phyloP scores from a whole-genome alignment of 805 yeast species.

The Cyberlindnera petersonii region DNA sequence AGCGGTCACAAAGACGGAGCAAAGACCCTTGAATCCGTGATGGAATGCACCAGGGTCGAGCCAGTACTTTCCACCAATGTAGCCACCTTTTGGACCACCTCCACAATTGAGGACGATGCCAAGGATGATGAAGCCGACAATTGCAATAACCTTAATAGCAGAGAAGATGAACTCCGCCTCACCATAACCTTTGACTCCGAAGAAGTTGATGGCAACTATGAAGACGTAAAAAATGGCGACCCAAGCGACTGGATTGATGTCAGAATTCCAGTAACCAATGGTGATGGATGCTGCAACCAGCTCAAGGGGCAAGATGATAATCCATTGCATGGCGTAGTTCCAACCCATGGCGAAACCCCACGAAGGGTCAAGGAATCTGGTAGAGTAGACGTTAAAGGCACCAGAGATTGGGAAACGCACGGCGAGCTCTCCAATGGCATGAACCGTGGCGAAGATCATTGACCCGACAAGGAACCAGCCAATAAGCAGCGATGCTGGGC shows the following conservation, averaged over 20 bases:
- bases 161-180: conserved; percentile 53
- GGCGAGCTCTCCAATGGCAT: conserved; percentile 54
- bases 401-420: conserved; percentile 68
- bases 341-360: conserved; percentile 61
- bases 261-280: conserved; percentile 46
- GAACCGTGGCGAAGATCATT: conserved; percentile 53
- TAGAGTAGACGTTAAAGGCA: conserved; percentile 55
- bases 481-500: conserved; percentile 43
- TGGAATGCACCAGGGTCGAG: conserved; percentile 60
- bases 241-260: conserved; percentile 43
- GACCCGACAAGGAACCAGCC: conserved; percentile 50
- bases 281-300: conserved; percentile 58
- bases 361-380: conserved; percentile 53
- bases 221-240: conserved; percentile 46
- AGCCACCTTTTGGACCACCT: conserved; percentile 48
- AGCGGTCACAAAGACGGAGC: conserved; percentile 58
- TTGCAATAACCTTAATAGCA: conserved; percentile 66
- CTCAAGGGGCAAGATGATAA: conserved; percentile 47
- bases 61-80: conserved; percentile 43
- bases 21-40: conserved; percentile 45
- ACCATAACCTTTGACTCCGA: conserved; percentile 53
- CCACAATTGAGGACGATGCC: conserved; percentile 57
- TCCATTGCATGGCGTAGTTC: conserved; percentile 52
- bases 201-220: conserved; percentile 44
- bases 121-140: conserved; percentile 52